Percentiles rank a stretch among this genome's conserved stretches.
phyloP scores from a whole-genome alignment of 2,329 filamentous ascomycete species.

The Pseudogymnoascus sp. region DNA sequence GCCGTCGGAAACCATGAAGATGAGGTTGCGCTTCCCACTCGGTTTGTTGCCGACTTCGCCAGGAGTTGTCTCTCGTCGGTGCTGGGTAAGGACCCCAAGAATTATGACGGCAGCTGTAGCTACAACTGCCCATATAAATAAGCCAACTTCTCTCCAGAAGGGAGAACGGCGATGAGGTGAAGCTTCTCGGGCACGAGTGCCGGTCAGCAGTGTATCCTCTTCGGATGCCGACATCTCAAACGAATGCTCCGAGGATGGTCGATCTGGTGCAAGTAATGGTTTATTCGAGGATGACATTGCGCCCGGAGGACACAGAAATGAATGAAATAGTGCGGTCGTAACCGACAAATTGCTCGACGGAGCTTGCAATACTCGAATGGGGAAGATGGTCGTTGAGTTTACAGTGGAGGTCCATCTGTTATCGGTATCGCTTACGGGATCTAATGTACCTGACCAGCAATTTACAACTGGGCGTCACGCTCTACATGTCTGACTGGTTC shows the following conservation, averaged over 20 bases:
- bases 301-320: background rate
- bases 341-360: background rate
- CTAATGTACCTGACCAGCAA: background rate
- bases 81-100: conserved; percentile 73
- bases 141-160: conserved; percentile 62
- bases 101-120: conserved; percentile 74
- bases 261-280: conserved; percentile 30
- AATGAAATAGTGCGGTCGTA: background rate
- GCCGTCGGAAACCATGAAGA: conserved; percentile 99
- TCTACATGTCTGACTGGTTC: background rate
- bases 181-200: conserved; percentile 21
- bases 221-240: conserved; percentile 44
- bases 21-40: conserved; percentile 74
- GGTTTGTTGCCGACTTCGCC: conserved; percentile 28
- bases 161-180: conserved; percentile 36
- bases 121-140: conserved; percentile 76
- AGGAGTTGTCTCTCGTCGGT: conserved; percentile 41
- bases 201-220: conserved; percentile 31
- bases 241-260: conserved; percentile 48
- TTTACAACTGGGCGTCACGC: background rate
- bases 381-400: background rate
- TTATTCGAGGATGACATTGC: conserved; percentile 9
- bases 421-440: background rate
- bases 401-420: background rate
- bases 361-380: background rate